Base-by-base conservation (phyloP, 768 basidiomycete species). In the Kwoniella dejecticola region DNA sequence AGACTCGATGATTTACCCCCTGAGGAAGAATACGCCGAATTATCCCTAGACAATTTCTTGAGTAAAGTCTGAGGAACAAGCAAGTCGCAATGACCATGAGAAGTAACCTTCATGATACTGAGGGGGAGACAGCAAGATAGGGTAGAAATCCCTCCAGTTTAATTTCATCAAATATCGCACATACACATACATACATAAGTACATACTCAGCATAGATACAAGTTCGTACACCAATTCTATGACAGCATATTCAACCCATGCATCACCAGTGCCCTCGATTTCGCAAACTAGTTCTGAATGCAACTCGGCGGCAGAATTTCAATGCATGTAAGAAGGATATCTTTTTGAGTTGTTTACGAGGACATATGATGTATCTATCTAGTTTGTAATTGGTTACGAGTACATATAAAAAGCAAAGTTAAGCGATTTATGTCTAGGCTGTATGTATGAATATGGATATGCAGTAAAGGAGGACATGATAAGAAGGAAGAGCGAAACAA, bases 21-120 rank as follows among this genome's bases (percentile, higher is more conserved):
- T 42, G 93, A 95, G 74, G 90, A 94, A 56, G 95, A 98, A 80
- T 98, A 96, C 74, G 86, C 90, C 75, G 86, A 85, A 52, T 79
- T 96, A 70, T 91, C 94, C 69, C 81, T 97, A 60, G 86, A 88
- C 44, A 87, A 84, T 74, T 97, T 95, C 81, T 88, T 97, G 87
- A 70, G 72, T 44, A 77, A 76, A 52, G 70, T 76, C 13, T 77
- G 55, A 48, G 6, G 24, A 13, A 12, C 36, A 38, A 38, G n/a
- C n/a, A n/a, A n/a, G n/a, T n/a, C n/a, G n/a, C n/a, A n/a, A n/a
- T n/a, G n/a, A n/a, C n/a, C n/a, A n/a, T n/a, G n/a, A n/a, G n/a
- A n/a, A n/a, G n/a, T n/a, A n/a, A n/a, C n/a, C n/a, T n/a, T n/a
- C n/a, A n/a, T n/a, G n/a, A n/a, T n/a, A n/a, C n/a, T n/a, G n/a